Conservation (phyloP, 108 stramenopile genomes). For the Aureococcus anophagefferens region DNA sequence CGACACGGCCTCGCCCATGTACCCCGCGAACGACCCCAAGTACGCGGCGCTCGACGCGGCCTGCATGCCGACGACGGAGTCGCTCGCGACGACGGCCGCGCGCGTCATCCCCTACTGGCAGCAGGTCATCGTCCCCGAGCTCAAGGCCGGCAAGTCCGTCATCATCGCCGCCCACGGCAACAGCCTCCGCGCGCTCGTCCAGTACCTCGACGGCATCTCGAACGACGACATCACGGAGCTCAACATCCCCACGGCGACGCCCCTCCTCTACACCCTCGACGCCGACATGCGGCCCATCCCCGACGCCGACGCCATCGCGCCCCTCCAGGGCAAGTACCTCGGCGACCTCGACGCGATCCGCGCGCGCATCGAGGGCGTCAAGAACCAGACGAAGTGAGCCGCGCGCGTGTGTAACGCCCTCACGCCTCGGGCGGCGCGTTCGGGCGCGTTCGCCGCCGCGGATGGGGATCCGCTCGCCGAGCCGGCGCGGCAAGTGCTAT, state of each 20-base stretch:
- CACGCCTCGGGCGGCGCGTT: too few relatives aligned
- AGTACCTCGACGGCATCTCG: conserved; percentile 73
- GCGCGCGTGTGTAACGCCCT: too few relatives aligned
- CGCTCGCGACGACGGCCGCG: conserved; percentile 69
- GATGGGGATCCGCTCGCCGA: too few relatives aligned
- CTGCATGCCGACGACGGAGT: conserved; percentile 60
- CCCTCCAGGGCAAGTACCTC: conserved; percentile 85
- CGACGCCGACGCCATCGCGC: conserved; percentile 61
- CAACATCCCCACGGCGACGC: conserved; percentile 82
- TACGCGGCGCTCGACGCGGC: conserved; percentile 41
- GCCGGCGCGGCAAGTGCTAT: too few relatives aligned
- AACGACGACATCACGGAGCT: conserved; percentile 66
- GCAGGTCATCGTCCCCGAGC: conserved; percentile 53
- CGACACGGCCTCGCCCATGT: conserved; percentile 50
- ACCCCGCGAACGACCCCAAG: conserved; percentile 73
- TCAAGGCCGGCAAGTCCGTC: conserved; percentile 67
- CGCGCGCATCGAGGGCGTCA: conserved; percentile 88
- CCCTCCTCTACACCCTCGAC: conserved; percentile 77
- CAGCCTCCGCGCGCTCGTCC: conserved; percentile 77
- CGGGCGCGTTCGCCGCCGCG: too few relatives aligned
- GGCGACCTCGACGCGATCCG: conserved; percentile 89
- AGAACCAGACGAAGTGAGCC: conserved; percentile 87
- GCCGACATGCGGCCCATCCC: conserved; percentile 69
- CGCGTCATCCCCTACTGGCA: conserved; percentile 76
- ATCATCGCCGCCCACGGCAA: conserved; percentile 84